A percentile compares a stretch with the other conserved stretches of the same genome.
phyloP scores from a whole-genome alignment of 805 yeast species.

The Candida ponderosae region DNA sequence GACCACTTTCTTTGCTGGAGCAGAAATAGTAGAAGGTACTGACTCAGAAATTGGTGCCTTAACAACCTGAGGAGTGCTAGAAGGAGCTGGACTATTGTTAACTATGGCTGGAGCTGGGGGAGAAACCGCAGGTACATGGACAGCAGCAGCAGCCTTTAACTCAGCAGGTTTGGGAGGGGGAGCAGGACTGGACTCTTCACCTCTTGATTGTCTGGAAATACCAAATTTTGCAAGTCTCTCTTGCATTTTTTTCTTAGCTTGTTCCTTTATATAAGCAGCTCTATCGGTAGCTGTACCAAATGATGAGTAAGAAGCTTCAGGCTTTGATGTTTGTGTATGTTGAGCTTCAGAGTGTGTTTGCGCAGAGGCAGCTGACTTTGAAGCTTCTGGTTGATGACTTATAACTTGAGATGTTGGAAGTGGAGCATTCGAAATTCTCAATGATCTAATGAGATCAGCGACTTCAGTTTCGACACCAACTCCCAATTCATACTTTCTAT shows the following conservation, averaged over 20 bases:
- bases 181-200: constrained; percentile 5
- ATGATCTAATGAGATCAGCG: constrained; percentile 47
- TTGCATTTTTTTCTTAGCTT: constrained; percentile 71
- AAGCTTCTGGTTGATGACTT: not conserved
- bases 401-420: constrained; percentile 1
- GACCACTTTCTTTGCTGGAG: constrained; percentile 1
- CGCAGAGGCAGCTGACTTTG: constrained; percentile 1
- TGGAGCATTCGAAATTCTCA: constrained; percentile 31
- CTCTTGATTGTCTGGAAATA: constrained; percentile 33
- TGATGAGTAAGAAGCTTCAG: constrained; percentile 16
- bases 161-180: constrained; percentile 9
- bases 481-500: constrained; percentile 76
- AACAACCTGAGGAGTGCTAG: constrained; percentile 2
- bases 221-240: constrained; percentile 62
- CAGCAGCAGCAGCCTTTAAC: constrained; percentile 3
- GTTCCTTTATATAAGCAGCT: constrained; percentile 72
- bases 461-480: constrained; percentile 68
- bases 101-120: constrained; percentile 2
- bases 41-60: constrained; percentile 9
- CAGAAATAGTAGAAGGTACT: constrained; percentile 6
- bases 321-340: constrained; percentile 13
- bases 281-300: constrained; percentile 51
- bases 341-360: constrained; percentile 8
- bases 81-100: not conserved
- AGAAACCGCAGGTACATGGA: constrained; percentile 1